These are phyloP conservation scores for Nosema granulosis DNA, from an alignment of 371 early-diverging fungal genomes.

Conservation along the genomic window DNA sequence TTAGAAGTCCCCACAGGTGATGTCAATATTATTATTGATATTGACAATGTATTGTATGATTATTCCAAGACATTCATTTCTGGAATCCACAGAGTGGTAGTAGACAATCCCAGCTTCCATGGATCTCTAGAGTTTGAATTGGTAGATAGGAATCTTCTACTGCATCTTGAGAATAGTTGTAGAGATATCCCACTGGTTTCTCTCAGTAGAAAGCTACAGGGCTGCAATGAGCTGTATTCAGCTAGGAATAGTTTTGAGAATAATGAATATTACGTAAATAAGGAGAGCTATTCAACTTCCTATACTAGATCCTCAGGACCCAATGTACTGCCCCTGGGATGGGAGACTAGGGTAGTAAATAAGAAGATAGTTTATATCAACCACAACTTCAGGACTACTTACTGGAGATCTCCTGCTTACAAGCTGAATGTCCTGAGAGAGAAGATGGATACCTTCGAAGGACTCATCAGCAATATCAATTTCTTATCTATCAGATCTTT, in stretches of 20 bases:
- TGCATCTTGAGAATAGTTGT: background rate
- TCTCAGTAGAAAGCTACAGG: background rate
- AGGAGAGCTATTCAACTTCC: constrained; percentile 10
- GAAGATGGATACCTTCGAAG: background rate
- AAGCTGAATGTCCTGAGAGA: constrained; percentile 1
- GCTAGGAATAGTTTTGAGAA: background rate
- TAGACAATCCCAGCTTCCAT: background rate
- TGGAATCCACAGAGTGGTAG: background rate
- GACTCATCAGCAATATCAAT: background rate
- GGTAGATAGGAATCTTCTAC: background rate
- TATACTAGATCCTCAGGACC: background rate
- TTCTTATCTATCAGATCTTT: background rate
- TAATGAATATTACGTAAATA: constrained; percentile 6
- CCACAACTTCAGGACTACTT: background rate
- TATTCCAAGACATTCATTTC: background rate
- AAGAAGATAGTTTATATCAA: constrained; percentile 5
- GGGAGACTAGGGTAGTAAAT: constrained; percentile 1
- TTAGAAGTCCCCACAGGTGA: background rate
- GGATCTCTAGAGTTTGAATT: background rate
- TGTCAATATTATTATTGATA: constrained; percentile 15
- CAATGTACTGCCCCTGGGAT: background rate
- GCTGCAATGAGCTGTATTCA: background rate
- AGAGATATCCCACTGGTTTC: background rate
- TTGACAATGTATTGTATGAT: constrained; percentile 22
- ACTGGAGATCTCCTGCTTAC: constrained; percentile 5